Percentiles rank a stretch among this genome's conserved stretches.
Conservation (phyloP, 352 stramenopile genomes). For the Pythium angustatum region DNA sequence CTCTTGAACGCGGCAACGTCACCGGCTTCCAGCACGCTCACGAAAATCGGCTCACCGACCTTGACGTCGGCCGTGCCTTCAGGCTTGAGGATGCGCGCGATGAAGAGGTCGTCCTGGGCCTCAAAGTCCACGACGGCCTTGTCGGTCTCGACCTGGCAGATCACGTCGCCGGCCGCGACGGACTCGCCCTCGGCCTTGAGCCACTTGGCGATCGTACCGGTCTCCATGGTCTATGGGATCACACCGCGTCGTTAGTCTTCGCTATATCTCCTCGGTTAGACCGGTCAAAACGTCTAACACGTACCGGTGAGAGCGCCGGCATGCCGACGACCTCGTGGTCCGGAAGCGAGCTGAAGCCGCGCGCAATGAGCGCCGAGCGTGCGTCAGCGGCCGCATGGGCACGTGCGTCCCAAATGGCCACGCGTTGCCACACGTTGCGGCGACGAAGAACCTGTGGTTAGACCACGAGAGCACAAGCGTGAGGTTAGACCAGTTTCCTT, state of each 20-base stretch:
- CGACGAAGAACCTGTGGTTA: slow-evolving; percentile 47
- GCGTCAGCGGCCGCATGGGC: slow-evolving; percentile 30
- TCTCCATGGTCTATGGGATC: slow-evolving; percentile 92
- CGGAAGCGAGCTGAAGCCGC: slow-evolving; percentile 59
- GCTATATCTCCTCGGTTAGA: neutral
- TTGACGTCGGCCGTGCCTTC: slow-evolving; percentile 87
- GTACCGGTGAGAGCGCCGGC: slow-evolving; percentile 62
- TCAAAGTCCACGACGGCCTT: slow-evolving; percentile 99
- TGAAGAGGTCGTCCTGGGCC: slow-evolving; percentile 93
- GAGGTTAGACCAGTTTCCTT: neutral
- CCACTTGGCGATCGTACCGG: slow-evolving; percentile 94
- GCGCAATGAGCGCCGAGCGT: slow-evolving; percentile 23
- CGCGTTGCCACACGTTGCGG: slow-evolving; percentile 62
- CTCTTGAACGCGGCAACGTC: slow-evolving; percentile 59
- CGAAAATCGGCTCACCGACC: slow-evolving; percentile 71
- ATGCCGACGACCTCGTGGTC: slow-evolving; percentile 81
- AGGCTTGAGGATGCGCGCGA: slow-evolving; percentile 95
- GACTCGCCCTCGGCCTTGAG: slow-evolving; percentile 90
- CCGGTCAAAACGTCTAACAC: neutral
- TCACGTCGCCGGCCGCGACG: slow-evolving; percentile 91
- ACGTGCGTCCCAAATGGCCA: slow-evolving; percentile 44
- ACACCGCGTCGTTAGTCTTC: neutral
- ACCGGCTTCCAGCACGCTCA: slow-evolving; percentile 57
- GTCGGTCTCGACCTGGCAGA: slow-evolving; percentile 97
- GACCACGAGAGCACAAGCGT: neutral